Conservation (phyloP, 805 yeast species). For the Myxozyma vanderwaltii region DNA sequence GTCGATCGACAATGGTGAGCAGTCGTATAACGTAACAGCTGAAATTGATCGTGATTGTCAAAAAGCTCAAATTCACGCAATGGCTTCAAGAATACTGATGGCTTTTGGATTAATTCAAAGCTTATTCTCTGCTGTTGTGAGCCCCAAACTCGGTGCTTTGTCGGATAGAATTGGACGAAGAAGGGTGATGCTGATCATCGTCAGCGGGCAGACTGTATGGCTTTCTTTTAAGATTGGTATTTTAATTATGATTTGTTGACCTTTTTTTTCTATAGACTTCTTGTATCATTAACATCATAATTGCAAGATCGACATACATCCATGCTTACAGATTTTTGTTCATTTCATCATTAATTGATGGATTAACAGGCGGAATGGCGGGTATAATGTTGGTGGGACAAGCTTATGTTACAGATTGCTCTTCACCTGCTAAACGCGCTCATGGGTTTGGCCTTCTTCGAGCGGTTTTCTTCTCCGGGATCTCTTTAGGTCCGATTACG, state of each 20-base stretch:
- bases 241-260: not conserved
- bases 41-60: constrained; percentile 17
- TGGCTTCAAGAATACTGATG: constrained; percentile 13
- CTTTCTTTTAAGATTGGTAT: not conserved
- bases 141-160: constrained; percentile 22
- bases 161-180: constrained; percentile 30
- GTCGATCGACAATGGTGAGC: not conserved
- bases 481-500: constrained; percentile 37
- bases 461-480: constrained; percentile 37
- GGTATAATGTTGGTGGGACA: constrained; percentile 59
- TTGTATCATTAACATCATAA: not conserved
- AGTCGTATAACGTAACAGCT: not conserved
- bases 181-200: constrained; percentile 6
- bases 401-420: constrained; percentile 75
- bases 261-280: not conserved
- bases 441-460: constrained; percentile 39
- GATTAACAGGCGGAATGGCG: constrained; percentile 63
- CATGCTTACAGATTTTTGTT: constrained; percentile 44
- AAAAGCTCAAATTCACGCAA: constrained; percentile 20
- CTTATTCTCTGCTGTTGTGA: constrained; percentile 8
- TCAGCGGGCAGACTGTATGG: constrained; percentile 8
- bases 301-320: not conserved
- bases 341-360: constrained; percentile 49
- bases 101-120: not conserved
- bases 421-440: constrained; percentile 57